Evolutionary conservation across 805 yeast species (phyloP), one percentile per base, ranked within the genome.

Genomic region (Blastobotrys peoriensis): DNA sequence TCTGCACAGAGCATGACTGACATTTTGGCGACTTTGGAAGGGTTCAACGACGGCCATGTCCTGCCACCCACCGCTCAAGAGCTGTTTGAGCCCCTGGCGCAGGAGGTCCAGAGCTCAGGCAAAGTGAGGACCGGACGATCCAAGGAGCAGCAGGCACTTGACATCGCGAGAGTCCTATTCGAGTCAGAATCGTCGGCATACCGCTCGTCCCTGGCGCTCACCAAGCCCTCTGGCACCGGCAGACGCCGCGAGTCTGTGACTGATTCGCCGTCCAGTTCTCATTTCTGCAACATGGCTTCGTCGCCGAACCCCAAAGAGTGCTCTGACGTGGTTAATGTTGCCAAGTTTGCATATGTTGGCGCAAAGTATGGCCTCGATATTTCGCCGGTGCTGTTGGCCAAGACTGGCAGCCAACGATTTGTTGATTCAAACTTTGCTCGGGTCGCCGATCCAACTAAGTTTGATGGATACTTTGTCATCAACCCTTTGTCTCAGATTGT

Each of bases 391-490:
- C 27, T 41, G 20, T 13, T 41, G 40, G 16, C 34, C 15, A 33
- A 41, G 18, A 25, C 23, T 15, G 44, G 40, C 27, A 25, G 30
- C 30, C 30, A 25, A 13, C 28, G 21, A n/a, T 35, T 16, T 16
- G 23, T 41, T n/a, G 33, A 36, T 23, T 35, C 40, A 10, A 41
- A 41, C 27, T 41, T 41, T 36, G 44, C 44, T 13, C 39, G 44
- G 22, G 44, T 41, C 13, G 40, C 35, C n/a, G 44, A 41, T 19
- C 40, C 40, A 17, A 13, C 22, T 15, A 22, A 18, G 2, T 16
- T 10, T 2, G 44, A 41, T 4, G 44, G 44, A 5, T 41, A 15
- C 20, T 41, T 41, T 15, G 15, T 41, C 13, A 36, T 41, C 40
- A 41, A 41, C 20, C 25, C 36, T 16, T 33, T 41, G 13, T 21